Evolutionary conservation across 1,139 yeast species (phyloP).

Genomic region (Yamadazyma friedrichii): DNA sequence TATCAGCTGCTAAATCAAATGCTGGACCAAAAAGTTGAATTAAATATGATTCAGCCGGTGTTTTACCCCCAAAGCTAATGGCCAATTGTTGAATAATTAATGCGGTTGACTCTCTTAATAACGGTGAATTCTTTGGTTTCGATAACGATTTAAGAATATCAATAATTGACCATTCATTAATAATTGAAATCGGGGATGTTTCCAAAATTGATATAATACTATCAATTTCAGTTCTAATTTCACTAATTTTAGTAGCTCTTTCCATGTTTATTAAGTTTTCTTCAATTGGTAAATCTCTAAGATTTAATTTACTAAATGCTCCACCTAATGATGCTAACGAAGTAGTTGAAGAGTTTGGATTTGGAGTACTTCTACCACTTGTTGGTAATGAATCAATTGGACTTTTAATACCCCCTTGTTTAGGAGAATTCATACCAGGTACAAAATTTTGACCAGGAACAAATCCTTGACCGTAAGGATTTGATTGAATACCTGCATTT

Average conservation of each 20-base stretch:
- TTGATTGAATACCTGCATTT: slow-evolving; percentile 17
- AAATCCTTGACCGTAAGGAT: slow-evolving; percentile 17
- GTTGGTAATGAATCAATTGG: slow-evolving; percentile 39
- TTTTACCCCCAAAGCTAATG: slow-evolving; percentile 59
- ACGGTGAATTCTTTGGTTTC: slow-evolving; percentile 71
- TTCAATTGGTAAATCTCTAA: slow-evolving; percentile 65
- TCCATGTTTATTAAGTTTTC: slow-evolving; percentile 57
- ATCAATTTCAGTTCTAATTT: slow-evolving; percentile 61
- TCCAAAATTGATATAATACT: slow-evolving; percentile 48
- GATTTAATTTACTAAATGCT: slow-evolving; percentile 61
- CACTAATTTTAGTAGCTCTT: slow-evolving; percentile 58
- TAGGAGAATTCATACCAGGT: slow-evolving; percentile 1
- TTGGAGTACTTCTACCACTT: slow-evolving; percentile 42
- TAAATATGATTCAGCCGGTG: slow-evolving; percentile 76
- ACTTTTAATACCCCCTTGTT: slow-evolving; percentile 15
- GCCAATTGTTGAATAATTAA: slow-evolving; percentile 68
- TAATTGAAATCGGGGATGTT: slow-evolving; percentile 44
- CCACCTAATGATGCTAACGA: slow-evolving; percentile 71
- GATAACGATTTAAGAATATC: slow-evolving; percentile 64
- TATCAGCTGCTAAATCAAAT: slow-evolving; percentile 73
- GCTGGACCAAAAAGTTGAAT: slow-evolving; percentile 55
- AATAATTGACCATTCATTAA: slow-evolving; percentile 63
- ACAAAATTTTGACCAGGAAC: slow-evolving; percentile 8
- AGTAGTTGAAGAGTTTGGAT: slow-evolving; percentile 52
- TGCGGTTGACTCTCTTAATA: slow-evolving; percentile 75